Conservation (phyloP, 2,329 filamentous ascomycete species). For the Xylariaceae sp. region DNA sequence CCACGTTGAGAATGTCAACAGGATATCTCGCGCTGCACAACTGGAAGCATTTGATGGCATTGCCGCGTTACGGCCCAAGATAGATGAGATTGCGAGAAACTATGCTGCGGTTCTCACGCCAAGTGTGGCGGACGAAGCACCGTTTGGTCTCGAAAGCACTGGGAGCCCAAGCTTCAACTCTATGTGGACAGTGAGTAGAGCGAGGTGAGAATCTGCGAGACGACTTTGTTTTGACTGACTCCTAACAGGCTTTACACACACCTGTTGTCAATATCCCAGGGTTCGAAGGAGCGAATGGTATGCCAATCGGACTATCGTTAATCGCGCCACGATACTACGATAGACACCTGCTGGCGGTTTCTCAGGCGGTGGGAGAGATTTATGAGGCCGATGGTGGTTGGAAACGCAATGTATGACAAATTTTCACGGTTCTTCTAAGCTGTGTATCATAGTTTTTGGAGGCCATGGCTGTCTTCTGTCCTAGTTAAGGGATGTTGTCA, state of each 20-base stretch:
- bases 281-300: conserved; percentile 52
- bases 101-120: conserved; percentile 59
- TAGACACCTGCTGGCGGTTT: conserved; percentile 39
- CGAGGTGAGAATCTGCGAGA: neutral
- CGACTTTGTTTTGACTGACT: neutral
- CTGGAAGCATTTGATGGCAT: conserved; percentile 55
- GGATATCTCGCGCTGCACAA: conserved; percentile 45
- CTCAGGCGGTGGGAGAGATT: conserved; percentile 37
- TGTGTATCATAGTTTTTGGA: no score
- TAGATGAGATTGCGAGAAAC: conserved; percentile 49
- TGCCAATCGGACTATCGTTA: conserved; percentile 60
- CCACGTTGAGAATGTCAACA: conserved; percentile 49
- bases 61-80: conserved; percentile 50
- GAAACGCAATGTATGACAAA: no score
- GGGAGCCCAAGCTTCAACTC: conserved; percentile 52
- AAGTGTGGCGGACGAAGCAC: conserved; percentile 59
- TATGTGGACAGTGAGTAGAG: conserved; percentile 49
- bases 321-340: conserved; percentile 47
- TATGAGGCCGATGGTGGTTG: conserved; percentile 36
- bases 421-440: no score
- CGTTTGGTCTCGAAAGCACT: conserved; percentile 50
- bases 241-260: conserved; percentile 48
- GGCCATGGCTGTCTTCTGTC: no score
- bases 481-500: no score
- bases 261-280: conserved; percentile 65